Conservation (phyloP, 176 grass and related monocot species). For the Oropetium thomaeum region DNA sequence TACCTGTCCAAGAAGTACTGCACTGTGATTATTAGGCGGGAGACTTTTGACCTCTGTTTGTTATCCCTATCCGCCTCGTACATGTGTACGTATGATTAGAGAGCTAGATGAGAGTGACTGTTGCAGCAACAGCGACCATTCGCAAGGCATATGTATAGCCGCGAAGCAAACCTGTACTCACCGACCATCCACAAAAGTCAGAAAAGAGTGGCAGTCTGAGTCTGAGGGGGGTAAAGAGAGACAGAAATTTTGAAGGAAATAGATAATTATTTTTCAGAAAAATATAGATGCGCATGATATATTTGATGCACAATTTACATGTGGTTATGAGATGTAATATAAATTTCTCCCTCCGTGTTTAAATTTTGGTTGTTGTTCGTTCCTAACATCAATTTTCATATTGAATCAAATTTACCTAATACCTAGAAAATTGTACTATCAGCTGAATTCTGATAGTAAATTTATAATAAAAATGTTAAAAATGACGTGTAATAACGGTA, state of each 20-base stretch:
- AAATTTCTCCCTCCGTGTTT: too few species aligned
- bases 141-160: not conserved
- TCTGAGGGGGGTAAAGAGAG: not conserved
- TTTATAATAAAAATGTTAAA: too few species aligned
- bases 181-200: not conserved
- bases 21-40: not conserved
- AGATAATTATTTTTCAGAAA: not conserved
- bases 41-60: constrained; percentile 22
- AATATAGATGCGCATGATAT: too few species aligned
- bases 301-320: too few species aligned
- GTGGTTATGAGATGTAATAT: too few species aligned
- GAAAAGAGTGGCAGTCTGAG: not conserved
- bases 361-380: too few species aligned
- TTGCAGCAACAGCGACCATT: constrained; percentile 27
- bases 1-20: not conserved
- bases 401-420: too few species aligned
- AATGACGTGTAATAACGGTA: not conserved
- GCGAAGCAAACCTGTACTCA: constrained; percentile 7
- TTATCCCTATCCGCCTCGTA: not conserved
- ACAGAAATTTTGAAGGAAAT: not conserved
- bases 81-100: not conserved
- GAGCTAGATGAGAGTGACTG: not conserved
- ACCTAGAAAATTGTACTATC: too few species aligned
- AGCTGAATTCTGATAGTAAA: too few species aligned
- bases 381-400: too few species aligned